Conservation (phyloP, 192 early-diverging fungal genomes). For the Rhizophagus sp. region DNA sequence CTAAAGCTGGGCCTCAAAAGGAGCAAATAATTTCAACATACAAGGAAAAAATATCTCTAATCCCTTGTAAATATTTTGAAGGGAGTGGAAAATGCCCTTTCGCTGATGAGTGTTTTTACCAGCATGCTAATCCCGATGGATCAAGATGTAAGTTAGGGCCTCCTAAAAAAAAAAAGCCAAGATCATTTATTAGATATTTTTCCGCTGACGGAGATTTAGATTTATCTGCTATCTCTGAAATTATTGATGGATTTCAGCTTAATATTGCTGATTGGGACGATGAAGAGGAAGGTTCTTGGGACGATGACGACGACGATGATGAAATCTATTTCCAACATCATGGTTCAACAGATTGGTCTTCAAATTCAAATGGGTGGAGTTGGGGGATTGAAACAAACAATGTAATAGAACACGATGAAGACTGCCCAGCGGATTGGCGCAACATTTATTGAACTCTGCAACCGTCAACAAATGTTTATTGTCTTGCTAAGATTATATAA, state of each 20-base stretch:
- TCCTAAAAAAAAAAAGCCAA: slow-evolving; percentile 1
- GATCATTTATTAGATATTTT: background rate
- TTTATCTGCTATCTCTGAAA: slow-evolving; percentile 1
- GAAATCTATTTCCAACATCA: background rate
- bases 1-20: background rate
- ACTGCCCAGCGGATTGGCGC: no score
- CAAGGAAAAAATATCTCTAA: background rate
- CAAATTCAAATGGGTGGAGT: no score
- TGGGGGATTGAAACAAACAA: no score
- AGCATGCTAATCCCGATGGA: slow-evolving; percentile 28
- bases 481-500: no score
- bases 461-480: no score
- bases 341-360: no score
- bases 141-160: slow-evolving; percentile 6
- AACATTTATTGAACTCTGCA: no score
- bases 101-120: slow-evolving; percentile 3
- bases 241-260: background rate
- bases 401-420: no score
- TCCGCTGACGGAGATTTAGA: background rate
- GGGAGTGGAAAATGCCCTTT: slow-evolving; percentile 11
- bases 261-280: background rate
- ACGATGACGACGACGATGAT: background rate
- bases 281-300: background rate
- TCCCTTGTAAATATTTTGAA: slow-evolving; percentile 28
- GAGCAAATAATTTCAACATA: slow-evolving; percentile 7